Conservation (phyloP, 306 rosid genomes). For the Dalbergia oliveri region DNA sequence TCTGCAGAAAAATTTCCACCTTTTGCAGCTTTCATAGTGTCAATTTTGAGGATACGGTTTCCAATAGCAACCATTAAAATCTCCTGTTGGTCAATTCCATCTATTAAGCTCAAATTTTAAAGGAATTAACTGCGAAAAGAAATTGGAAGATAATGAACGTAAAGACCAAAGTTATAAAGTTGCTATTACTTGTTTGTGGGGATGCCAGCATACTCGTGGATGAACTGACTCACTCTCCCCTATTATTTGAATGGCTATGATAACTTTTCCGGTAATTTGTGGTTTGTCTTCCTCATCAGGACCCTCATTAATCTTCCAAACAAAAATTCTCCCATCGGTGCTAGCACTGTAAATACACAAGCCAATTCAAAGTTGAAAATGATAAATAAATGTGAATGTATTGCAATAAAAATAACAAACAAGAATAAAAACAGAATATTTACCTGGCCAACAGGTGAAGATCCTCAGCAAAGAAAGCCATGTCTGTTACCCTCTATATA, state of each 20-base stretch:
- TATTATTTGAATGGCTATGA: conserved; percentile 68
- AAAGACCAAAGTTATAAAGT: conserved; percentile 25
- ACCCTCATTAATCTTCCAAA: conserved; percentile 77
- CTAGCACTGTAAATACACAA: conserved; percentile 62
- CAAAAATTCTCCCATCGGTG: conserved; percentile 72
- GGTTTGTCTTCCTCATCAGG: conserved; percentile 79
- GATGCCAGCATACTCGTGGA: conserved; percentile 86
- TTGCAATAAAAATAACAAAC: conserved; percentile 33
- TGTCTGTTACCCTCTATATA: conserved; percentile 75
- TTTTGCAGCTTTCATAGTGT: conserved; percentile 67
- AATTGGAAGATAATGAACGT: conserved; percentile 35
- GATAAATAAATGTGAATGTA: conserved; percentile 17
- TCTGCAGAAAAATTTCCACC: conserved; percentile 63
- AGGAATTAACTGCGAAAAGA: neutral
- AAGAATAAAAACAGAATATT: conserved; percentile 34
- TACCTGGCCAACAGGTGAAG: conserved; percentile 83
- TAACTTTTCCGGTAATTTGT: conserved; percentile 70
- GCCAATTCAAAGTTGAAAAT: conserved; percentile 32
- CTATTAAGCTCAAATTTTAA: conserved; percentile 26
- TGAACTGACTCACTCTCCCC: conserved; percentile 66
- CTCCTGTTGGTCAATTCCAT: conserved; percentile 61
- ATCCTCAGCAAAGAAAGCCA: conserved; percentile 84
- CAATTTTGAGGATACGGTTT: conserved; percentile 64
- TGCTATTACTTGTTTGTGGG: conserved; percentile 74
- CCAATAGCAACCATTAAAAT: conserved; percentile 71